Evolutionary conservation across 108 stramenopile species (phyloP), one percentile per base, ranked within the genome.

Genomic region (Cyclotella kingstonii): DNA sequence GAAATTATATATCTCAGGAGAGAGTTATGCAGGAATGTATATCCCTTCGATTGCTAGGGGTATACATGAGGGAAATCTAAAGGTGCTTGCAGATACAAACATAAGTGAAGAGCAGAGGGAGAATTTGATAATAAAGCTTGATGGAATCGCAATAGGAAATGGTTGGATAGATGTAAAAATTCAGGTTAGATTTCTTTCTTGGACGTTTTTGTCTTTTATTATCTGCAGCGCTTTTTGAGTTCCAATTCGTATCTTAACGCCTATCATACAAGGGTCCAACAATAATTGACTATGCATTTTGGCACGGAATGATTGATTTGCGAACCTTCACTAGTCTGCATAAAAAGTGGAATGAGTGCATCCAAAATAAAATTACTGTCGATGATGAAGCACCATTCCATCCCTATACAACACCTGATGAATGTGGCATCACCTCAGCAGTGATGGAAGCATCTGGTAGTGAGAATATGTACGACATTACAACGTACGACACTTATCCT

Each of bases 21-120:
- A 94, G 57, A 72, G 68, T 21, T 95, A 95, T 58, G 89, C 91
- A 0, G 91, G 91, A 0, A 66, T 83, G 52, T 92, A 90, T 52
- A 70, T 90, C 45, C 95, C 91, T 11, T 76, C 68, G 12, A 83
- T 92, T 60, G 84, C 81, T 18, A 74, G 81, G 26, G 35, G 51
- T 31, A 90, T 95, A 56, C 58, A 85, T 60, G 44, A 62, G 25
- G 58, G 59, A 8, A 68, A 73, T 56, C 69, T 70, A 66, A 70
- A 40, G 44, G 44, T 62, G 14, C 23, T n/a, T 8, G 25, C 28
- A 19, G 15, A 46, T 8, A 7, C 11, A 30, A 3, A 28, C 28
- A 44, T 42, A n/a, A n/a, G n/a, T n/a, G n/a, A n/a, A n/a, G n/a
- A n/a, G n/a, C n/a, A n/a, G n/a, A n/a, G n/a, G n/a, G n/a, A n/a